Base-by-base conservation (phyloP, 371 early-diverging fungal species). In the Nematocida sp. region DNA sequence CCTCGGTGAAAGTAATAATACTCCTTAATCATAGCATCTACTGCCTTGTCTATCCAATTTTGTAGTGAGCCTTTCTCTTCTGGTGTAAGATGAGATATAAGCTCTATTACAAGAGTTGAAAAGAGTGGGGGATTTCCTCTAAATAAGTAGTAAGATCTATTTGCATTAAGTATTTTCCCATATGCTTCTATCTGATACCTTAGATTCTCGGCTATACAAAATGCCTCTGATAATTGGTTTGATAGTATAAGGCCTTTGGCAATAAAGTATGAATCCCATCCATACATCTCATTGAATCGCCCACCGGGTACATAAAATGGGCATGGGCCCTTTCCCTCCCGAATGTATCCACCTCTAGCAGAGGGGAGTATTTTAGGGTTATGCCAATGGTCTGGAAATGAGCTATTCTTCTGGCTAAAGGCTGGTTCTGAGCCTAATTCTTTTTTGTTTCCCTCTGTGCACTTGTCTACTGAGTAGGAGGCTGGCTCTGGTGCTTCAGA, bases 241-340 rank as follows among this genome's bases (percentile, higher is more conserved):
- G 91, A 89, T 1, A 89, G 67, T 18, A 92, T 76, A 47, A 95
- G 84, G 0, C 95, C 95, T 72, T 92, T 89, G 23, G 93, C 82
- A 13, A 92, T 90, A 88, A 92, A 95, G 82, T 89, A 93, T 18
- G 91, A 89, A 83, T 94, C 95, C 94, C 93, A 94, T 84, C 94
- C 93, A 85, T 94, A 93, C 55, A 91, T 89, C 89, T 95, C 94
- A 64, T 91, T 86, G 82, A 95, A 95, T 66, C 94, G 85, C 1
- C 94, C 94, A 3, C 95, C 95, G 11, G 95, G 94, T 6, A 94
- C 90, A 4, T 93, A 90, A 86, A 93, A 78, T 23, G 80, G 69
- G 42, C 80, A 78, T 13, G 80, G 80, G 0, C 80, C 80, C 11
- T 44, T 18, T 23, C 27, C 60, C 69, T 39, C 1, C 18, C 13